phyloP scores from a whole-genome alignment of 768 basidiomycete genomes.

The Ephemerocybe angulata region DNA sequence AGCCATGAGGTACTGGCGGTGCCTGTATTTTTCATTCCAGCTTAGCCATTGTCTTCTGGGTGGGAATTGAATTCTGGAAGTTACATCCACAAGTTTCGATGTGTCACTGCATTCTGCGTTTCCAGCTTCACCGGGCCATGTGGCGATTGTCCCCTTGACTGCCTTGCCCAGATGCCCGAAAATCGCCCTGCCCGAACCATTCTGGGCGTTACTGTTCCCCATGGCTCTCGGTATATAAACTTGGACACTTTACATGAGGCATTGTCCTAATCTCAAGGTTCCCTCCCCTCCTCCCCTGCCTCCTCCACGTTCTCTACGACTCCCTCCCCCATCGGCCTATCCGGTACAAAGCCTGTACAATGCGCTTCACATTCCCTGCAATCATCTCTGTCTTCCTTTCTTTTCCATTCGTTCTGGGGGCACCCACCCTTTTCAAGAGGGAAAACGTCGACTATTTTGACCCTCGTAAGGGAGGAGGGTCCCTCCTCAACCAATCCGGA shows the following conservation, averaged over 20 bases:
- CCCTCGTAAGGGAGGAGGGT: constrained; percentile 19
- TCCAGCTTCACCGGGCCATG: neutral
- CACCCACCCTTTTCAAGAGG: neutral
- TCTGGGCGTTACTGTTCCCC: no score
- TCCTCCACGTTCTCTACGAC: neutral
- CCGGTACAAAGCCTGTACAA: no score
- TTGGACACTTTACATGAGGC: neutral
- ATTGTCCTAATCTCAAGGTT: neutral
- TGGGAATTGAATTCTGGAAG: no score
- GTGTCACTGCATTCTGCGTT: neutral
- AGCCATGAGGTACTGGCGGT: neutral
- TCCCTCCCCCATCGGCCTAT: neutral
- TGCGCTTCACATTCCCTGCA: constrained; percentile 1
- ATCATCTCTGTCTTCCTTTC: neutral
- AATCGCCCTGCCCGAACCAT: neutral
- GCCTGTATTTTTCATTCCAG: neutral
- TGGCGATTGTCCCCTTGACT: no score
- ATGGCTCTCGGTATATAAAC: neutral
- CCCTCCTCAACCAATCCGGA: constrained; percentile 22
- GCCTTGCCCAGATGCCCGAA: neutral
- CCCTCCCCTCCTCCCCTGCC: neutral
- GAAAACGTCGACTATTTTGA: constrained; percentile 19
- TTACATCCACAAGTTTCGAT: no score
- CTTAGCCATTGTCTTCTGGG: no score
- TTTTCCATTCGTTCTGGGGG: neutral